Conservation (phyloP, 768 basidiomycete species). For the Pulveroboletus sp. region DNA sequence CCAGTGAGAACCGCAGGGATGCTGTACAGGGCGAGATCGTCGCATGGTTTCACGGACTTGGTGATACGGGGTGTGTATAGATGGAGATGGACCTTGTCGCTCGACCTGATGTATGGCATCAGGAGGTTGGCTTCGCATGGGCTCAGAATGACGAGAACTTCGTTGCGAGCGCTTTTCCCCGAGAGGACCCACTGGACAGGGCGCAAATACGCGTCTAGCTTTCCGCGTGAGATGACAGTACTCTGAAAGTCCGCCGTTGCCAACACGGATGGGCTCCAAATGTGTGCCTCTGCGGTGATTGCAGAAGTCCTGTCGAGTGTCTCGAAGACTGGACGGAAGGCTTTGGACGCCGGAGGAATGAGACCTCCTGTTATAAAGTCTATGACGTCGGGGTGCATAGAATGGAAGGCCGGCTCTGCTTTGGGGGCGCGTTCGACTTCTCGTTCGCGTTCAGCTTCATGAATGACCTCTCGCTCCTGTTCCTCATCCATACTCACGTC, state of each 20-base stretch:
- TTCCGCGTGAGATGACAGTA: conserved; percentile 4
- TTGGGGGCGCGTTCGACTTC: conserved; percentile 36
- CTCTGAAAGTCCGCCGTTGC: conserved; percentile 16
- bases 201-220: conserved; percentile 19
- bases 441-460: conserved; percentile 42
- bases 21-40: not conserved
- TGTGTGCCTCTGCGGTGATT: conserved; percentile 14
- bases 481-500: conserved; percentile 40
- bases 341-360: conserved; percentile 11
- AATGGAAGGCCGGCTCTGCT: conserved; percentile 22
- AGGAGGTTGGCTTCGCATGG: conserved; percentile 41
- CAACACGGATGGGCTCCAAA: conserved; percentile 19
- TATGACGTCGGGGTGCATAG: conserved; percentile 18
- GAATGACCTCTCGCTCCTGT: conserved; percentile 46
- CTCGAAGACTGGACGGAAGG: conserved; percentile 19
- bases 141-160: conserved; percentile 38
- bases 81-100: not conserved
- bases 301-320: conserved; percentile 10
- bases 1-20: not conserved
- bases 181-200: conserved; percentile 31
- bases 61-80: not conserved
- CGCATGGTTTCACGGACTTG: not conserved
- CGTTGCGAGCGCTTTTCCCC: not conserved
- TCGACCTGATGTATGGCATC: not conserved
- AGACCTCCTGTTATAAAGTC: conserved; percentile 30